These are phyloP conservation scores for Myriosclerotinia scirpicola DNA, from an alignment of 2,329 filamentous ascomycete species.

Conservation along the genomic window DNA sequence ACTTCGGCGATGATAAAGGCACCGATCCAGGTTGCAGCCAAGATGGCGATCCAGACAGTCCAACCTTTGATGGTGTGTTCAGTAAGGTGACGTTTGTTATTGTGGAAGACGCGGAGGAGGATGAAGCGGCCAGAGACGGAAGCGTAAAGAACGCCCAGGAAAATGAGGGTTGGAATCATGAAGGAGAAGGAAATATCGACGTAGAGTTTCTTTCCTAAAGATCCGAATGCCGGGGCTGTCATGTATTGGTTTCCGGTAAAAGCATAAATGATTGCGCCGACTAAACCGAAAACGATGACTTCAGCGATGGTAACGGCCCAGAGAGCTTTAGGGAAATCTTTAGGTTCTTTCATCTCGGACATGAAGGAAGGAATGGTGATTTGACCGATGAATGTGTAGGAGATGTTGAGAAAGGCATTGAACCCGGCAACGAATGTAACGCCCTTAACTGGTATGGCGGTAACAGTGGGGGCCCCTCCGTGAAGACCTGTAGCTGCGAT, in stretches of 20 bases:
- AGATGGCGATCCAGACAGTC: conserved; percentile 73
- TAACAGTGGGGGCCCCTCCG: conserved; percentile 65
- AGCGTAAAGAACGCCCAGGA: conserved; percentile 86
- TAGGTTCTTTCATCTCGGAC: conserved; percentile 80
- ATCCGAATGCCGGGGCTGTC: conserved; percentile 83
- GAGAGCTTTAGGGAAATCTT: conserved; percentile 88
- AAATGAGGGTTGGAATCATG: conserved; percentile 94
- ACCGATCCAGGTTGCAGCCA: conserved; percentile 75
- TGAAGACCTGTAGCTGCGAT: conserved; percentile 32
- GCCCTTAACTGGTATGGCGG: conserved; percentile 62
- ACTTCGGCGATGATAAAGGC: conserved; percentile 91
- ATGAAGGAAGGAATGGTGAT: conserved; percentile 95
- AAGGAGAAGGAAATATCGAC: conserved; percentile 91
- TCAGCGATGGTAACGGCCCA: conserved; percentile 90
- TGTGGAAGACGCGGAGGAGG: conserved; percentile 85
- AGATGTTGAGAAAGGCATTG: conserved; percentile 91
- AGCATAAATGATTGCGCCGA: conserved; percentile 79
- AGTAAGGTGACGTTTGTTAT: conserved; percentile 69
- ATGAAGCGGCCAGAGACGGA: conserved; percentile 87
- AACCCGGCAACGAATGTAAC: conserved; percentile 81
- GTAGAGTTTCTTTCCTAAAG: conserved; percentile 68
- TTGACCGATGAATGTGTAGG: conserved; percentile 94
- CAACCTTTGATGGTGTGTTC: conserved; percentile 81
- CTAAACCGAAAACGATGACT: conserved; percentile 79
- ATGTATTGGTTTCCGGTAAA: conserved; percentile 90